phyloP scores from a whole-genome alignment of 2,329 filamentous ascomycete species.

The Cordyceps javanica region DNA sequence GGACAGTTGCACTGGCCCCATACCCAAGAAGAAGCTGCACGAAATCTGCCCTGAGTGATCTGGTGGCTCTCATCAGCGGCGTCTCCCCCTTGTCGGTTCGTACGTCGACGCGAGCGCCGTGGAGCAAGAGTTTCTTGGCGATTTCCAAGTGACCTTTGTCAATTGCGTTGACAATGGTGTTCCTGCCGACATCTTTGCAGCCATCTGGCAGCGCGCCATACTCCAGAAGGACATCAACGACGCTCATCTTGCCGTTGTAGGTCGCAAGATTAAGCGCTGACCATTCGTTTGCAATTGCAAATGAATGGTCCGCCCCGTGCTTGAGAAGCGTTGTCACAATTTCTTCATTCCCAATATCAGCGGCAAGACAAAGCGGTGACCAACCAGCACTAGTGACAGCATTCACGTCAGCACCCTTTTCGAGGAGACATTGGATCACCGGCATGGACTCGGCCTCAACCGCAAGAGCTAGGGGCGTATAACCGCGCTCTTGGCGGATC shows the following conservation, averaged over 20 bases:
- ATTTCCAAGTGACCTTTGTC: slow-evolving; percentile 16
- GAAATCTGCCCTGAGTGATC: background rate
- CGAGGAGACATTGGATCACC: slow-evolving; percentile 10
- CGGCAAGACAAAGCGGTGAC: slow-evolving; percentile 25
- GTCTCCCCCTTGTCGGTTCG: slow-evolving; percentile 4
- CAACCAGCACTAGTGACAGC: slow-evolving; percentile 15
- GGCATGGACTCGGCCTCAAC: background rate
- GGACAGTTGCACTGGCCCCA: background rate
- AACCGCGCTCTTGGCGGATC: slow-evolving; percentile 11
- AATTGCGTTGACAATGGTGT: slow-evolving; percentile 6
- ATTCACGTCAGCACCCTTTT: slow-evolving; percentile 24
- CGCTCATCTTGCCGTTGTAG: slow-evolving; percentile 8
- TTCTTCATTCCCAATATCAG: slow-evolving; percentile 12
- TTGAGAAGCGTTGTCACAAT: slow-evolving; percentile 12
- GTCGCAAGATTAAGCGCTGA: slow-evolving; percentile 24
- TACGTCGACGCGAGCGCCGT: slow-evolving; percentile 1
- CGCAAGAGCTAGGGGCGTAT: slow-evolving; percentile 13
- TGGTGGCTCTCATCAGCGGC: background rate
- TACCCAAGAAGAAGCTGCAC: background rate
- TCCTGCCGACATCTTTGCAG: background rate
- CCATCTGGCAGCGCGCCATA: background rate
- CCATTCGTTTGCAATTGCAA: slow-evolving; percentile 16
- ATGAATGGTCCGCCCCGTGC: slow-evolving; percentile 24
- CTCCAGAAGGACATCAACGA: background rate
- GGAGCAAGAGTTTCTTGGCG: background rate